Conservation (phyloP, 1,284 basidiomycete species). For the Afroboletus lepidellus region DNA sequence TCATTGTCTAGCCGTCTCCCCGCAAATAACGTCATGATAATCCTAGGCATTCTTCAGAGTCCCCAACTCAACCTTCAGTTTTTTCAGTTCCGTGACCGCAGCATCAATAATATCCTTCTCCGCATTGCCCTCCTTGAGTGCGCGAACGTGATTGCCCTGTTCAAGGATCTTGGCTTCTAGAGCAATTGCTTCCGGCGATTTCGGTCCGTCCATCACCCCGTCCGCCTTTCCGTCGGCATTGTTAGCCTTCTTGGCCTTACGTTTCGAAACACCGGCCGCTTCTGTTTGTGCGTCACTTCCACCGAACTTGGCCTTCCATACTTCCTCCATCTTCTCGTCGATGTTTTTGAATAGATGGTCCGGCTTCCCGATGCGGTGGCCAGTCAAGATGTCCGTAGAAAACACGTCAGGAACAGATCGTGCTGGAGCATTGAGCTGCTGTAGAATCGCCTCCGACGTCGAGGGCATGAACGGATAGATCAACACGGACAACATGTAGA, state of each 20-base stretch:
- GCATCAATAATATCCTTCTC: slow-evolving; percentile 65
- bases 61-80: slow-evolving; percentile 47
- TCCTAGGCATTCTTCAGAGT: slow-evolving; percentile 21
- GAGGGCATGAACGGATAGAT: slow-evolving; percentile 97
- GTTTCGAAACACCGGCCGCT: slow-evolving; percentile 50
- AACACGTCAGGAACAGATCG: slow-evolving; percentile 70
- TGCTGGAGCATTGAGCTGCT: slow-evolving; percentile 88
- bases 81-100: slow-evolving; percentile 50
- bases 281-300: slow-evolving; percentile 48
- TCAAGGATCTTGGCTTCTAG: slow-evolving; percentile 70
- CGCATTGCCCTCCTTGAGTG: slow-evolving; percentile 66
- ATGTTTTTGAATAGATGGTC: slow-evolving; percentile 94
- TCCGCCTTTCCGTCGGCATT: slow-evolving; percentile 24
- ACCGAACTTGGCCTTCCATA: slow-evolving; percentile 82
- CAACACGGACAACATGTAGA: slow-evolving; percentile 86
- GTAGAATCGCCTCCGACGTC: slow-evolving; percentile 79
- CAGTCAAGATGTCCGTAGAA: slow-evolving; percentile 81
- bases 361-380: slow-evolving; percentile 85
- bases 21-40: neutral
- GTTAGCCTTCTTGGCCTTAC: slow-evolving; percentile 48
- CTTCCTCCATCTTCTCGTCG: slow-evolving; percentile 85
- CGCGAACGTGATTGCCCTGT: slow-evolving; percentile 72
- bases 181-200: slow-evolving; percentile 60
- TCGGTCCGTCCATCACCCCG: slow-evolving; percentile 41
- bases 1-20: neutral